Base-by-base conservation (phyloP, 352 stramenopile species). In the Thraustochytrium sp. region DNA sequence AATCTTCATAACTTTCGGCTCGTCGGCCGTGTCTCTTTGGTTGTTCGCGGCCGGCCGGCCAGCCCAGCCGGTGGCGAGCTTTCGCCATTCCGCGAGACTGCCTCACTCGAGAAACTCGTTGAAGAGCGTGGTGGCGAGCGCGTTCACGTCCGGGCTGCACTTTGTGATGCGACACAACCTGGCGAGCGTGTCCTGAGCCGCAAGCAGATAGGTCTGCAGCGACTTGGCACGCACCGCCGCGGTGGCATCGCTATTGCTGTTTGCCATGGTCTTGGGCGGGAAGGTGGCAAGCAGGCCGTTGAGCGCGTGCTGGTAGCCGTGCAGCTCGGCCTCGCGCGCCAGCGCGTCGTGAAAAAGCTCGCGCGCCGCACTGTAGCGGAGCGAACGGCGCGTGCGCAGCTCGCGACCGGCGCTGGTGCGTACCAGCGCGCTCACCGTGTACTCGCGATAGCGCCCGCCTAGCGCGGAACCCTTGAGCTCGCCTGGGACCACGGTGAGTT, bases 401-500 rank as follows among this genome's bases (percentile, higher is more conserved):
- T 75, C 62, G 11, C 44, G 37, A 11, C 8, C 31, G 37, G n/a
- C 62, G 23, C 44, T 26, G 23, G 5, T 54, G 38, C 38, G 23
- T 8, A 75, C 62, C 11, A 75, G n/a, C 18, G 62, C 62, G 1
- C 31, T 53, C 1, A 75, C 34, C 23, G 51, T 55, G 62, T 75
- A 75, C 62, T 75, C 62, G 38, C 62, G 62, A 26, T 75, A 75
- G 23, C 62, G 21, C 11, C 37, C 40, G 26, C 23, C 36, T 0
- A 75, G 62, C 36, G 59, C 59, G 9, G 62, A 75, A 4, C 62
- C 62, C 37, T 75, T 51, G 38, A 75, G 18, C 62, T 75, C 62
- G 2, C 62, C 62, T 5, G 62, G 62, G 21, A 9, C 11, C 16
- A 75, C 62, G 38, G 3, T n/a, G 44, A 75, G 62, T 23, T 75